A percentile compares a stretch with the other conserved stretches of the same genome.
Evolutionary conservation across 306 rosid species (phyloP).

Genomic region (Erythrophleum fordii): DNA sequence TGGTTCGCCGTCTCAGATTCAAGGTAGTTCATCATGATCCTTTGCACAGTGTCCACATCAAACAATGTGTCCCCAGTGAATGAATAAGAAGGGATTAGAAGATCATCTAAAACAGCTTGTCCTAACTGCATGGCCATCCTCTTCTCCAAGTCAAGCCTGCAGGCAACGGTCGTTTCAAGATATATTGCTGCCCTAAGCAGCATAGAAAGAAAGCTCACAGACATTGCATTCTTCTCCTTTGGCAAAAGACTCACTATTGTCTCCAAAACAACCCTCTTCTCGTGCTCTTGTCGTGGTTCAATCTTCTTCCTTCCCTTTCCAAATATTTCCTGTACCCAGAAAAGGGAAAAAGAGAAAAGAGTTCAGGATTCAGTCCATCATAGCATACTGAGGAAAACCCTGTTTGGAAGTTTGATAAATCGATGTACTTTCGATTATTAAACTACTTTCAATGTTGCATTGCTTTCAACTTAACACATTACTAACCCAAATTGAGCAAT

Average conservation of each 20-base stretch:
- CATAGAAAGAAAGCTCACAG: slow-evolving; percentile 88
- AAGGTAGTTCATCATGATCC: slow-evolving; percentile 67
- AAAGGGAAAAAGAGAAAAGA: not conserved
- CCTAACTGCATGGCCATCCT: slow-evolving; percentile 77
- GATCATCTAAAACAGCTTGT: slow-evolving; percentile 84
- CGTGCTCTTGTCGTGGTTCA: slow-evolving; percentile 74
- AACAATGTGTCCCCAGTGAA: slow-evolving; percentile 68
- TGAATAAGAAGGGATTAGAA: slow-evolving; percentile 80
- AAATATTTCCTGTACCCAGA: slow-evolving; percentile 66
- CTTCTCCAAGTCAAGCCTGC: slow-evolving; percentile 91
- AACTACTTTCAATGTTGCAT: not conserved
- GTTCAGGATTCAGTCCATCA: slow-evolving; percentile 1
- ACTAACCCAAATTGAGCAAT: not conserved
- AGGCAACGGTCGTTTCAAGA: slow-evolving; percentile 82
- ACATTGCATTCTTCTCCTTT: slow-evolving; percentile 71
- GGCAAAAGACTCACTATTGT: slow-evolving; percentile 88
- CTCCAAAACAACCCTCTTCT: slow-evolving; percentile 84
- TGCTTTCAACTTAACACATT: not conserved
- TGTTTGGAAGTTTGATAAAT: not conserved
- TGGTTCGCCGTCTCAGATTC: slow-evolving; percentile 51
- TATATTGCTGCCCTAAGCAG: slow-evolving; percentile 78
- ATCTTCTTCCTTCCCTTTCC: slow-evolving; percentile 80
- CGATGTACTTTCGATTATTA: not conserved
- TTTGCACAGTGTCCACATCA: slow-evolving; percentile 79
- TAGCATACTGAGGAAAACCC: not conserved